Conservation (phyloP, 257 asterid species). For the Solanum appendiculatum region DNA sequence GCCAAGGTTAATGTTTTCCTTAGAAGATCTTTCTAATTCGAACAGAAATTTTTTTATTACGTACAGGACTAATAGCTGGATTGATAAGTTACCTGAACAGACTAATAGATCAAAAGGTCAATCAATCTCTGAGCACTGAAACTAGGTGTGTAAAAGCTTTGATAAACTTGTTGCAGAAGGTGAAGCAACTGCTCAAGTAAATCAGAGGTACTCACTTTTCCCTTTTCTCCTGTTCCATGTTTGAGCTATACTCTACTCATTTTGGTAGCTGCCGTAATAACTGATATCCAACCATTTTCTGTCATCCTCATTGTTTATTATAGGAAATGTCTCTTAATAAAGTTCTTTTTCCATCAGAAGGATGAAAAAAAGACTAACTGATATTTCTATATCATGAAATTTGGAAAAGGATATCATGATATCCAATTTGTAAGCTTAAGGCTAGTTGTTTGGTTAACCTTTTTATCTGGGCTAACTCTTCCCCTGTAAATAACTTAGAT, state of each 20-base stretch:
- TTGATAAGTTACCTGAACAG: neutral
- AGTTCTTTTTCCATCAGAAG: neutral
- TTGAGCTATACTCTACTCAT: neutral
- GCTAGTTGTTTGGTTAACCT: neutral
- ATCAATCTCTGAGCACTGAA: neutral
- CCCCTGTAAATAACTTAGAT: neutral
- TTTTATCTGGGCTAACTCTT: neutral
- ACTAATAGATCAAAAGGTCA: neutral
- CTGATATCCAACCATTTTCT: neutral
- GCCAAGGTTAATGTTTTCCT: neutral
- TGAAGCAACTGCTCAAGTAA: neutral
- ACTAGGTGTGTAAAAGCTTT: neutral
- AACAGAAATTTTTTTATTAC: neutral
- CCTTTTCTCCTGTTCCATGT: neutral
- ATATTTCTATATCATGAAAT: neutral
- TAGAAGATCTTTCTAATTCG: neutral
- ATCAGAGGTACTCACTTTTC: neutral
- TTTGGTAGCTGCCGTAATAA: neutral
- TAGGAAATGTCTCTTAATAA: neutral
- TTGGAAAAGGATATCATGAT: neutral
- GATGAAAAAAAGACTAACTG: neutral
- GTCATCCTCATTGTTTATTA: neutral
- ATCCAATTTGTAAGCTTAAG: neutral
- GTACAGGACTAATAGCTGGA: neutral
- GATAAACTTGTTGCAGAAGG: neutral